Percentiles rank a stretch among this genome's conserved stretches.
Evolutionary conservation across 2,329 filamentous ascomycete species (phyloP).

Genomic region (Fusarium multiceps): DNA sequence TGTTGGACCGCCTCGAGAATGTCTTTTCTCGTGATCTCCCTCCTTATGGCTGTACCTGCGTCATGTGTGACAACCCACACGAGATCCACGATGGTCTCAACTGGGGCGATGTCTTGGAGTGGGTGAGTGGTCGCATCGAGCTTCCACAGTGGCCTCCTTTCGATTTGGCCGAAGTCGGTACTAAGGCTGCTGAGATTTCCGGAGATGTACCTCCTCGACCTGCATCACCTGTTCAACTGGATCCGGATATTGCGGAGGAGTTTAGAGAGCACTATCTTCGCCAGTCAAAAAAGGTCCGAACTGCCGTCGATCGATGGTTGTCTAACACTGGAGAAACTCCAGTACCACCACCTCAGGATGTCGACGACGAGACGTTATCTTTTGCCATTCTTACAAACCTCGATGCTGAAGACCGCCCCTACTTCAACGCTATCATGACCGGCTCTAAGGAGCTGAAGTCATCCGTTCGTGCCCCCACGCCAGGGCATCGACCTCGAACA

Average conservation of each 20-base stretch:
- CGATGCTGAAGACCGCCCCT: conserved; percentile 77
- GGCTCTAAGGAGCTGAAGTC: conserved; percentile 68
- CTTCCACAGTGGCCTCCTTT: conserved; percentile 92
- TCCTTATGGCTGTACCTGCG: conserved; percentile 83
- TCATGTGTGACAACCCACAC: conserved; percentile 77
- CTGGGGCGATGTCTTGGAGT: conserved; percentile 95
- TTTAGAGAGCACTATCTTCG: conserved; percentile 92
- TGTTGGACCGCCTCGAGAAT: conserved; percentile 90
- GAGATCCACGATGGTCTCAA: conserved; percentile 79
- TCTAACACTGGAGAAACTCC: conserved; percentile 79
- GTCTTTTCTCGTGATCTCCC: conserved; percentile 95
- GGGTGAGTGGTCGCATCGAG: conserved; percentile 88
- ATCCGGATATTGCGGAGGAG: conserved; percentile 93
- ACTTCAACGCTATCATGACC: conserved; percentile 83
- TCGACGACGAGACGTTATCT: conserved; percentile 92
- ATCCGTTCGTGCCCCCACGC: conserved; percentile 74
- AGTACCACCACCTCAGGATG: conserved; percentile 82
- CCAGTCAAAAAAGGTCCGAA: conserved; percentile 91
- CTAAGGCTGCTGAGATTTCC: conserved; percentile 69
- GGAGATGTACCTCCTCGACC: conserved; percentile 70
- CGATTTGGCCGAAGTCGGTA: conserved; percentile 72
- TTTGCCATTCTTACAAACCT: conserved; percentile 95
- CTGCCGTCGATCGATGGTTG: conserved; percentile 92
- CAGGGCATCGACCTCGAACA: conserved; percentile 72
- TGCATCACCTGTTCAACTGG: conserved; percentile 76